Conservation (phyloP, 2,329 filamentous ascomycete genomes). For the Fulvia fulva region DNA sequence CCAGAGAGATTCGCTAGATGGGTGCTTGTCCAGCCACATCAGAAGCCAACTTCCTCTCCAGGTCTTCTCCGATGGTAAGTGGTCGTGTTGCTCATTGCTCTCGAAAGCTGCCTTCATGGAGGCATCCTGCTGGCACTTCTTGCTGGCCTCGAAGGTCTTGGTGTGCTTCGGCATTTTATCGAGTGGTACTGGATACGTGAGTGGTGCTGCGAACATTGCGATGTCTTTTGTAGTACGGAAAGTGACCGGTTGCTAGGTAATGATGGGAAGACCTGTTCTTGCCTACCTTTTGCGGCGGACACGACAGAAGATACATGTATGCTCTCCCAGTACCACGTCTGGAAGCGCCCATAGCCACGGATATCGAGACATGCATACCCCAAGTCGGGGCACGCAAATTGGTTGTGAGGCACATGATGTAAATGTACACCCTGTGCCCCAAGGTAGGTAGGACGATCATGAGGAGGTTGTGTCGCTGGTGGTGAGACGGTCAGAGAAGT, state of each 20-base stretch:
- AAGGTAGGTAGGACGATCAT: neutral
- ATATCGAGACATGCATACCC: neutral
- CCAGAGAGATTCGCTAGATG: neutral
- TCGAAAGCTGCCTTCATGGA: neutral
- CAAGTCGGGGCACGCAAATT: neutral
- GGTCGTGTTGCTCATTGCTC: neutral
- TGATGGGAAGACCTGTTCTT: neutral
- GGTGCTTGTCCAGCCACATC: neutral
- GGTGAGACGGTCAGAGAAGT: neutral
- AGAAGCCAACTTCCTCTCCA: neutral
- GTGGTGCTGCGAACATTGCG: neutral
- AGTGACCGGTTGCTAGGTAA: neutral
- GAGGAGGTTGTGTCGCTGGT: neutral
- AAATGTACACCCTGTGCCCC: no score
- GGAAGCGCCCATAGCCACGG: neutral
- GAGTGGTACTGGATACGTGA: neutral
- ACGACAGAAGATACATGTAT: neutral
- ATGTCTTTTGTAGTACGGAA: neutral
- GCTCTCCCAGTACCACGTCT: neutral
- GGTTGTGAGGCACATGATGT: neutral
- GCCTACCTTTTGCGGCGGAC: neutral
- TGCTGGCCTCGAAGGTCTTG: conserved; percentile 1
- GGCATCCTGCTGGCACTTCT: neutral
- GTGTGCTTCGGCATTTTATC: neutral
- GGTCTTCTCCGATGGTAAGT: neutral